Conservation (phyloP, 371 early-diverging fungal genomes). For the Mucor mucedo region DNA sequence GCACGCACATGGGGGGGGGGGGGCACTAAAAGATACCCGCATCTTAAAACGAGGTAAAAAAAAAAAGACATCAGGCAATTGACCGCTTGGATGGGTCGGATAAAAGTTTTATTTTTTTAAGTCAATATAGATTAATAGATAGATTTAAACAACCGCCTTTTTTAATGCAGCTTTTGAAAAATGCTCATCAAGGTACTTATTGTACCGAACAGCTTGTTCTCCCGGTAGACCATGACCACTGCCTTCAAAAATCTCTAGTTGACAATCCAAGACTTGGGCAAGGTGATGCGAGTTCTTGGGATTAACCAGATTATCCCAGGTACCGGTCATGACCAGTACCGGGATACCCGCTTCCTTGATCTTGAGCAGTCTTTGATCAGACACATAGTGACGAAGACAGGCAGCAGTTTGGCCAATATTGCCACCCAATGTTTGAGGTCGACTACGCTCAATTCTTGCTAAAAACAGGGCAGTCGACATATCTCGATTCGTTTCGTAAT, state of each 20-base stretch:
- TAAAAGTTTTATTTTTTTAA: too few species aligned
- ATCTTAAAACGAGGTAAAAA: too few species aligned
- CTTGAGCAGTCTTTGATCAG: slow-evolving; percentile 24
- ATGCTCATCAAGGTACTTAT: slow-evolving; percentile 29
- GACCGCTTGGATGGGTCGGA: too few species aligned
- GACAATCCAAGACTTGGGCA: slow-evolving; percentile 16
- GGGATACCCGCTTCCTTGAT: slow-evolving; percentile 23
- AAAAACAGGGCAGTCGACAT: slow-evolving; percentile 7
- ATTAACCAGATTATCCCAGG: slow-evolving; percentile 31
- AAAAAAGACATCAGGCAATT: too few species aligned
- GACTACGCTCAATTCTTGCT: slow-evolving; percentile 27
- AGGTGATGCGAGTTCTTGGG: slow-evolving; percentile 30
- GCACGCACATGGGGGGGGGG: too few species aligned
- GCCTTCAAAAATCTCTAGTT: slow-evolving; percentile 29
- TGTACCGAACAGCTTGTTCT: slow-evolving; percentile 28
- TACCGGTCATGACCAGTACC: slow-evolving; percentile 34
- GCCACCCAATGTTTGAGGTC: slow-evolving; percentile 30
- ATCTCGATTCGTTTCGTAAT: slow-evolving; percentile 33
- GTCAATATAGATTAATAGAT: too few species aligned
- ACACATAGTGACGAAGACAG: slow-evolving; percentile 33
- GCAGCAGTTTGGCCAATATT: slow-evolving; percentile 32
- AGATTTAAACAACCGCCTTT: too few species aligned
- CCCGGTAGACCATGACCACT: slow-evolving; percentile 34
- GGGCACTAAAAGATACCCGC: too few species aligned
- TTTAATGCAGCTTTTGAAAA: slow-evolving; percentile 15